Conservation (phyloP, 225 moss, liverwort and hornwort species). For the Physcomitrellopsis africana region DNA sequence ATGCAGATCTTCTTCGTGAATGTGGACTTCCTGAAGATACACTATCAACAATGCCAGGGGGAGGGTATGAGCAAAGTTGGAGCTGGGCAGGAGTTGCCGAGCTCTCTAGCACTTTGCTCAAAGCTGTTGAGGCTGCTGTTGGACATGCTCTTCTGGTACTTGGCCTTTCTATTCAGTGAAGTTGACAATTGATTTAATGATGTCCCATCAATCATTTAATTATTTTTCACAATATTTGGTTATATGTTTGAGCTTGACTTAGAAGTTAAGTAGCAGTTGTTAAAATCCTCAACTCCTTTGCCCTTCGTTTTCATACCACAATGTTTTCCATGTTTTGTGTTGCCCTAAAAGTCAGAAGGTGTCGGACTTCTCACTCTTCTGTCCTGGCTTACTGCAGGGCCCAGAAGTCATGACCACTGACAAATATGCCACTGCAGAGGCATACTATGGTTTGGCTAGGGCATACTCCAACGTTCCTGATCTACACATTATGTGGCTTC, state of each 20-base stretch:
- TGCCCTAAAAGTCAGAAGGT: constrained; percentile 24
- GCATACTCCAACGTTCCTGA: constrained; percentile 98
- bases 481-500: constrained; percentile 99
- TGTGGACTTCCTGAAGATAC: constrained; percentile 82
- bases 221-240: neutral
- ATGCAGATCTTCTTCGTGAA: constrained; percentile 78
- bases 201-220: neutral
- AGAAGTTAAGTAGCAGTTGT: neutral
- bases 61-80: constrained; percentile 77
- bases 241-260: neutral
- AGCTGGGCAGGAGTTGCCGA: constrained; percentile 83
- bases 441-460: constrained; percentile 91
- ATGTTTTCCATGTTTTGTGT: constrained; percentile 2
- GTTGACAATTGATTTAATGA: constrained; percentile 1
- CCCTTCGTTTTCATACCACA: constrained; percentile 6
- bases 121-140: constrained; percentile 96
- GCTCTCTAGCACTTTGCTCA: constrained; percentile 79
- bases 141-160: constrained; percentile 94
- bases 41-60: constrained; percentile 67
- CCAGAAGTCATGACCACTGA: constrained; percentile 79
- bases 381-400: constrained; percentile 56
- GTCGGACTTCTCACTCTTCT: constrained; percentile 7
- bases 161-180: constrained; percentile 20
- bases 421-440: constrained; percentile 95
- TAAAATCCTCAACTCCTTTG: neutral